Conservation (phyloP, 2,329 filamentous ascomycete species). For the Penicillium sp. region DNA sequence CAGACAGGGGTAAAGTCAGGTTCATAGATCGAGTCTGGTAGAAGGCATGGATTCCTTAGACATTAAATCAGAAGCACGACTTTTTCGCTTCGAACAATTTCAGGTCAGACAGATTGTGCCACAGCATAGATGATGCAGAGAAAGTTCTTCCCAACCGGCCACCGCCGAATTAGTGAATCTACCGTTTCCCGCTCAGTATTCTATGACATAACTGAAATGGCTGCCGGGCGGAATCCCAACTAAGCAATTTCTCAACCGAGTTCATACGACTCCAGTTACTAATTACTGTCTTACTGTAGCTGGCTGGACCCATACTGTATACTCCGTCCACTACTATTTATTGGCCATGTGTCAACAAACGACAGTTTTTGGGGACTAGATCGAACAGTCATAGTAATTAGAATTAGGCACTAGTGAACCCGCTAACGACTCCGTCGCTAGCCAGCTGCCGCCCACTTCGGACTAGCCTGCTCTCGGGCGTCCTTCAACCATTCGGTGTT, state of each 20-base stretch:
- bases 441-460: background rate
- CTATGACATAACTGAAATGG: slow-evolving; percentile 18
- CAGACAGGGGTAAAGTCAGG: background rate
- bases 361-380: background rate
- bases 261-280: too few species aligned
- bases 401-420: background rate
- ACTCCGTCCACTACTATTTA: too few species aligned
- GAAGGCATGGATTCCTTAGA: background rate
- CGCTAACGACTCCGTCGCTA: slow-evolving; percentile 2
- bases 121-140: background rate
- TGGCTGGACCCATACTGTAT: background rate
- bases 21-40: background rate
- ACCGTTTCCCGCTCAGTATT: background rate
- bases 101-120: background rate
- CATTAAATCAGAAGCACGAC: background rate
- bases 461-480: background rate
- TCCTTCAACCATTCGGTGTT: background rate
- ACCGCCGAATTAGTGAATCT: background rate
- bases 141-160: background rate
- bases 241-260: background rate
- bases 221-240: background rate
- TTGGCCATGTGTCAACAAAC: background rate
- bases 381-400: background rate
- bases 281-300: background rate
- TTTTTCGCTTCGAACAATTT: background rate